Evolutionary conservation across 176 grass and related monocot genomes (phyloP).

Genomic region (Oryza glumipatula): DNA sequence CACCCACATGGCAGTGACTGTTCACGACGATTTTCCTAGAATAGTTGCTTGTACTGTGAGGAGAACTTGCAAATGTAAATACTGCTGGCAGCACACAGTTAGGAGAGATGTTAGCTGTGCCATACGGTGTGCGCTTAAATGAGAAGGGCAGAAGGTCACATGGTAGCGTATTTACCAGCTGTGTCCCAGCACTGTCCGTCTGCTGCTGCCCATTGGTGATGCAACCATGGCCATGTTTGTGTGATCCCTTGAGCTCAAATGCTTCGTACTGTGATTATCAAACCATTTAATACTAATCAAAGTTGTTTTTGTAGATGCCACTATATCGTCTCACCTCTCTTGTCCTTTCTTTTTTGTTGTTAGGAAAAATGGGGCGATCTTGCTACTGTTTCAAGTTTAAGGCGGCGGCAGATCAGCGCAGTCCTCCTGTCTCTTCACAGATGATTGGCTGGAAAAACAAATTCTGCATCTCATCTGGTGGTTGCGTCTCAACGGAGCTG

Average conservation of each 20-base stretch:
- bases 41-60: not conserved
- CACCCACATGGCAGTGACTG: not conserved
- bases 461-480: not conserved
- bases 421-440: not conserved
- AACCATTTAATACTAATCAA: not conserved
- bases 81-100: not conserved
- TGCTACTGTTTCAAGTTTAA: not conserved
- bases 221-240: not conserved
- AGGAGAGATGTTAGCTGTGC: not conserved
- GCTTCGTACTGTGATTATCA: not conserved
- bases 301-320: too few relatives aligned
- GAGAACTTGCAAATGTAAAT: not conserved
- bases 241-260: not conserved
- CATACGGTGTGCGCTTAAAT: not conserved
- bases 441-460: not conserved
- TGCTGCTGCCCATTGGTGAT: not conserved
- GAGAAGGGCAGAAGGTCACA: not conserved
- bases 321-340: not conserved
- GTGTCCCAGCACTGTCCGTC: not conserved
- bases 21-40: not conserved
- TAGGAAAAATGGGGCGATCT: not conserved
- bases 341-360: not conserved
- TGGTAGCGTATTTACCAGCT: not conserved
- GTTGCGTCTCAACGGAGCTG: not conserved
- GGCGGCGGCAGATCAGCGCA: not conserved